Evolutionary conservation across 208 protist species (phyloP).

Genomic region (Jaenimonas drosophilae): DNA sequence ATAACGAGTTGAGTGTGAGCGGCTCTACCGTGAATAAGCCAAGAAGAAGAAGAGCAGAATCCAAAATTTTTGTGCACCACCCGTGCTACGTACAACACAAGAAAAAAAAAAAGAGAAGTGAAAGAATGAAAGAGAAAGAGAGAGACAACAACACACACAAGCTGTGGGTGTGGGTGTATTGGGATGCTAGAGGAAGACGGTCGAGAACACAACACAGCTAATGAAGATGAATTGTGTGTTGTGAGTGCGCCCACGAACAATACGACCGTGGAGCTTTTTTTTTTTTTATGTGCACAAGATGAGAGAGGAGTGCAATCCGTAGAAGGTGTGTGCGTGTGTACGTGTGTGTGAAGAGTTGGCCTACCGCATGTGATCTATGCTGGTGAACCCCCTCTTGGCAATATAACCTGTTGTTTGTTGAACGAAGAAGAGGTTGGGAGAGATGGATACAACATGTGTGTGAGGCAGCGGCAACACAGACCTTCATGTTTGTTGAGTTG

Average conservation of each 20-base stretch:
- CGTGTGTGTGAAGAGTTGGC: not conserved
- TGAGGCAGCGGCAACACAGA: no score
- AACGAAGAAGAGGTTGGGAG: no score
- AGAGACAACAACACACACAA: conserved; percentile 4
- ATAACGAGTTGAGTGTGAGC: no score
- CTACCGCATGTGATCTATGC: not conserved
- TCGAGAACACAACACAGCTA: conserved; percentile 6
- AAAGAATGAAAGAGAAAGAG: conserved; percentile 7
- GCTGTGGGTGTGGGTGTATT: not conserved
- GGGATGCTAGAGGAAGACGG: not conserved
- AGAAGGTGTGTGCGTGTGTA: not conserved
- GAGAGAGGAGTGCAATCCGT: not conserved
- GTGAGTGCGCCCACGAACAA: not conserved
- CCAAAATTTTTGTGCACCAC: conserved; percentile 1
- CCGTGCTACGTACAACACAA: not conserved
- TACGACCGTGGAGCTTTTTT: not conserved
- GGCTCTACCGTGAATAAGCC: no score
- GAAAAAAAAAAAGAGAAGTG: conserved; percentile 14
- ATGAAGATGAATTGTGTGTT: conserved; percentile 1
- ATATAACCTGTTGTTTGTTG: no score
- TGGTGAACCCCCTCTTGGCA: no score
- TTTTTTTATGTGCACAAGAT: not conserved
- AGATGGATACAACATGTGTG: no score
- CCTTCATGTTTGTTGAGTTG: no score
- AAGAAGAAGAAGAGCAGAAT: conserved; percentile 5